A percentile compares a stretch with the other conserved stretches of the same genome.
phyloP scores from a whole-genome alignment of 2,329 filamentous ascomycete species.

The Calcarisporium arbuscula region DNA sequence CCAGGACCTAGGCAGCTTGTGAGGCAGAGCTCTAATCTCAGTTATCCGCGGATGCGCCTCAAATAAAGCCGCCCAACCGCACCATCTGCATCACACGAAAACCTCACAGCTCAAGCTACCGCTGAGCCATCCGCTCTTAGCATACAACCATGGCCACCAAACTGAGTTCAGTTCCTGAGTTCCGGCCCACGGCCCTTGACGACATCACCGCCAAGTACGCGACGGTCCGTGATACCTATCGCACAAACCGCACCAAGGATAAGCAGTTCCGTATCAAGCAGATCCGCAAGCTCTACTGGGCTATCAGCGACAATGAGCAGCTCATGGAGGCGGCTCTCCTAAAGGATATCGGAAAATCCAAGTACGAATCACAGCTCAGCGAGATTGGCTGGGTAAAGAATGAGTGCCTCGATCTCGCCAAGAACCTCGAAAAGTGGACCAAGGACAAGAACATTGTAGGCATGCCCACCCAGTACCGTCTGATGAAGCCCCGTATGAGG shows the following conservation, averaged over 20 bases:
- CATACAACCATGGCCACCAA: slow-evolving; percentile 29
- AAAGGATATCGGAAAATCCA: slow-evolving; percentile 71
- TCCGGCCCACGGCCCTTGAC: slow-evolving; percentile 58
- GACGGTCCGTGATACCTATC: slow-evolving; percentile 62
- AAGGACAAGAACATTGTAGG: slow-evolving; percentile 72
- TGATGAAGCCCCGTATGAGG: slow-evolving; percentile 67
- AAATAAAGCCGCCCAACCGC: too few relatives aligned
- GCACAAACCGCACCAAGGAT: slow-evolving; percentile 73
- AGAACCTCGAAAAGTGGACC: slow-evolving; percentile 74
- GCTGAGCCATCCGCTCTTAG: too few relatives aligned
- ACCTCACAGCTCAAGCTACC: too few relatives aligned
- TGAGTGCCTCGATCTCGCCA: slow-evolving; percentile 72
- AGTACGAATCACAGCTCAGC: slow-evolving; percentile 64
- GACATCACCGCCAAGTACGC: slow-evolving; percentile 57
- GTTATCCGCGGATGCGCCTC: too few relatives aligned
- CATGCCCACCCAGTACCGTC: slow-evolving; percentile 60
- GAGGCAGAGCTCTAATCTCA: too few relatives aligned
- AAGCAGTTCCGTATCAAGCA: slow-evolving; percentile 77
- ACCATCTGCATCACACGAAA: too few relatives aligned
- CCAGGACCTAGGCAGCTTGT: too few relatives aligned
- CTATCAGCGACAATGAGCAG: slow-evolving; percentile 68
- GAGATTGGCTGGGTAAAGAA: slow-evolving; percentile 76
- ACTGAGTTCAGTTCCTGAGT: slow-evolving; percentile 35
- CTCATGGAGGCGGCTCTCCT: slow-evolving; percentile 69
- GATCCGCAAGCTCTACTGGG: slow-evolving; percentile 94